These are phyloP conservation scores for Ogataea saltuana DNA, from an alignment of 805 yeast genomes.

Conservation along the genomic window DNA sequence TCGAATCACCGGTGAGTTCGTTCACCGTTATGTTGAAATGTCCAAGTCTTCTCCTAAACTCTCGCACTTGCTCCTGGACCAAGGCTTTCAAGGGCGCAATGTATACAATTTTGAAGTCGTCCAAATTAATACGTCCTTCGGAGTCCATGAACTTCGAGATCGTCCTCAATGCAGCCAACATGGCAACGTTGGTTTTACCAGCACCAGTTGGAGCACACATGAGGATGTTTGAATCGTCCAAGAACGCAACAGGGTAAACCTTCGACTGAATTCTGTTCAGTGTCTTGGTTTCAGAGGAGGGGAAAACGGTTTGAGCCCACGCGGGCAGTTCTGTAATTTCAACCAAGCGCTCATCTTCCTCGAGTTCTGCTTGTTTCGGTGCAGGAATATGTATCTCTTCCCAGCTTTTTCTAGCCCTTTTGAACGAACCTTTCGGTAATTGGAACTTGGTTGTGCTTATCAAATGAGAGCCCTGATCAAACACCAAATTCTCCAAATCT, in stretches of 20 bases:
- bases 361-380: slow-evolving; percentile 51
- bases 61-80: slow-evolving; percentile 92
- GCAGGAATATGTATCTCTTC: slow-evolving; percentile 95
- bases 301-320: slow-evolving; percentile 83
- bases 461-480: slow-evolving; percentile 73
- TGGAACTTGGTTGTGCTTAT: slow-evolving; percentile 66
- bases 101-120: slow-evolving; percentile 75
- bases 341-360: slow-evolving; percentile 46
- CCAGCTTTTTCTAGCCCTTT: slow-evolving; percentile 67
- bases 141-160: slow-evolving; percentile 52
- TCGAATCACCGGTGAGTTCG: slow-evolving; percentile 90
- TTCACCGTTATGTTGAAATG: slow-evolving; percentile 70
- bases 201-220: slow-evolving; percentile 99
- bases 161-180: slow-evolving; percentile 71
- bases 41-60: slow-evolving; percentile 68
- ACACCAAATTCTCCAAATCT: slow-evolving; percentile 62
- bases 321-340: slow-evolving; percentile 65
- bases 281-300: slow-evolving; percentile 58
- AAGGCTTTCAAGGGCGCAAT: slow-evolving; percentile 93
- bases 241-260: slow-evolving; percentile 77
- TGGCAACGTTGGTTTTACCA: slow-evolving; percentile 96
- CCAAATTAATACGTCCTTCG: slow-evolving; percentile 51
- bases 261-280: slow-evolving; percentile 83
- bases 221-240: slow-evolving; percentile 66
- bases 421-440: slow-evolving; percentile 83